phyloP scores from a whole-genome alignment of 805 yeast genomes.

The Lachancea fermentati region DNA sequence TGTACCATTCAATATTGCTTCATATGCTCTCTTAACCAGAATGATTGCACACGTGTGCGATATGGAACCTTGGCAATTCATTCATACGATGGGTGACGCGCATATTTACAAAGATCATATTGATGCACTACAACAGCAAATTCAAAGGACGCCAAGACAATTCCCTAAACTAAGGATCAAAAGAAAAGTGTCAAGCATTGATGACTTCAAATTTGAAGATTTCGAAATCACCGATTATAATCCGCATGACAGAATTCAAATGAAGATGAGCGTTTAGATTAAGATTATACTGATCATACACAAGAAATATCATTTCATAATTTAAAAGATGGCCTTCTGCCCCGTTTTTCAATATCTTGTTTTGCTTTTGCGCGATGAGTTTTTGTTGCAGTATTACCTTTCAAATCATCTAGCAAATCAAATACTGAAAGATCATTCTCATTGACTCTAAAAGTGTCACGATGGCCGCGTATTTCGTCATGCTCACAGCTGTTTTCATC shows the following conservation, averaged over 20 bases:
- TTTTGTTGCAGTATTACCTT: constrained; percentile 17
- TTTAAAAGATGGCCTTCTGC: constrained; percentile 6
- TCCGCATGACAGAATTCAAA: constrained; percentile 78
- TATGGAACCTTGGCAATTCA: constrained; percentile 92
- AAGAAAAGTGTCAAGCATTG: constrained; percentile 65
- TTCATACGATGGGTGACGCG: constrained; percentile 95
- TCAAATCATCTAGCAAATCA: constrained; percentile 34
- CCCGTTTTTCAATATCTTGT: constrained; percentile 7
- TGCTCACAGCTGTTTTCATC: constrained; percentile 16
- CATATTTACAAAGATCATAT: constrained; percentile 93
- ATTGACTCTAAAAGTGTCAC: constrained; percentile 21
- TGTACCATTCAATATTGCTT: constrained; percentile 96
- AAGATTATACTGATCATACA: too few relatives aligned
- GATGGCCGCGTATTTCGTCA: constrained; percentile 10
- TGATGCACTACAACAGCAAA: constrained; percentile 81
- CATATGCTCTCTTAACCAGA: constrained; percentile 84
- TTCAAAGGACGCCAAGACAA: constrained; percentile 62
- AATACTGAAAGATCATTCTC: constrained; percentile 37
- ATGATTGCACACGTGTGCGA: constrained; percentile 96
- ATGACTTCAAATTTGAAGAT: constrained; percentile 85
- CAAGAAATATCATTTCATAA: constrained; percentile 3
- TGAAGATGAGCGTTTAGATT: constrained; percentile 91
- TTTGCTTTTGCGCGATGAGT: constrained; percentile 22
- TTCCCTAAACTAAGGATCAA: constrained; percentile 78
- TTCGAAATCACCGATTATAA: constrained; percentile 74